Percentiles rank a stretch among this genome's conserved stretches.
phyloP scores from a whole-genome alignment of 2,329 filamentous ascomycete species.

The Penicillium verrucosum region DNA sequence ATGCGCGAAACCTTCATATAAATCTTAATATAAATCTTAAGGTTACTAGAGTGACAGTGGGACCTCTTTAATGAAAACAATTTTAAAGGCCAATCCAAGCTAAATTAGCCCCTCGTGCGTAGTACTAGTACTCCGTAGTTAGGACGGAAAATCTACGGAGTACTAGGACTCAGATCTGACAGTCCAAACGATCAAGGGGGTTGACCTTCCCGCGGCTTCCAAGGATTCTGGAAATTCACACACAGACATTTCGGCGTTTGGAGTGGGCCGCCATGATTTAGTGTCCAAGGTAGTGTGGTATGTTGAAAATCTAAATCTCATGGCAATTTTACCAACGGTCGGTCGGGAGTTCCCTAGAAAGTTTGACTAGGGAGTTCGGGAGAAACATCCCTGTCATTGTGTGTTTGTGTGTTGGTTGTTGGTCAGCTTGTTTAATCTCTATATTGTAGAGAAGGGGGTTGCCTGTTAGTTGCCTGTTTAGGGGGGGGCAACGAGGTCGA shows the following conservation, averaged over 20 bases:
- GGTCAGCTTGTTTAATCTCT: background rate
- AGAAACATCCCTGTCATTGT: background rate
- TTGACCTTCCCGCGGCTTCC: conserved; percentile 1
- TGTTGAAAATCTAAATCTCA: background rate
- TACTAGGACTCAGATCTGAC: conserved; percentile 5
- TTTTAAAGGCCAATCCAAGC: background rate
- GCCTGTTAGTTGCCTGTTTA: background rate
- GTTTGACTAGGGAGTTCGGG: background rate
- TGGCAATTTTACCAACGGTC: background rate
- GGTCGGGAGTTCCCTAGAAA: background rate
- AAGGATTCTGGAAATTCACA: conserved; percentile 5
- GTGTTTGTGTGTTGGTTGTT: background rate
- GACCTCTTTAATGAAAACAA: conserved; percentile 1
- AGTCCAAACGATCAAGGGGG: conserved; percentile 10
- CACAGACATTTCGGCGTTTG: conserved; percentile 4
- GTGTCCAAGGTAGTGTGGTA: background rate
- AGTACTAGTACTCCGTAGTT: background rate
- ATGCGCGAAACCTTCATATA: background rate
- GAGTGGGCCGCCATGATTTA: conserved; percentile 1
- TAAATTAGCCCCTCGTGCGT: conserved; percentile 2
- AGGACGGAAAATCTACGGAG: background rate
- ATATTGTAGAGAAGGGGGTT: background rate
- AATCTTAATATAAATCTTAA: background rate
- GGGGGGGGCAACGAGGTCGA: background rate
- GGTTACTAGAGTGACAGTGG: conserved; percentile 4